These are phyloP conservation scores for Ophiostoma tasmaniense DNA, from an alignment of 2,329 filamentous ascomycete genomes.

Conservation along the genomic window DNA sequence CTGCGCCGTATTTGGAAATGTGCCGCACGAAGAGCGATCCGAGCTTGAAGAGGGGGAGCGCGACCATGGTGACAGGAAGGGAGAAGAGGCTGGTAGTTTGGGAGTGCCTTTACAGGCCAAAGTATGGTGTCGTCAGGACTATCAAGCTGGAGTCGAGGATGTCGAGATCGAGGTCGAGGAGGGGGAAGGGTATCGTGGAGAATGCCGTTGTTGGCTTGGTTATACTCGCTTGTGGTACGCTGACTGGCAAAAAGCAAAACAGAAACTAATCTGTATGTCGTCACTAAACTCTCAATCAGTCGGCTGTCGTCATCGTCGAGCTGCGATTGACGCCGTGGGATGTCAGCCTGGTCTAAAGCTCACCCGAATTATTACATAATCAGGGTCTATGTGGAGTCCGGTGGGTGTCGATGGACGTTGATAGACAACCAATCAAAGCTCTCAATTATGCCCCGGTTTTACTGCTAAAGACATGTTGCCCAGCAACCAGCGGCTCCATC, in stretches of 20 bases:
- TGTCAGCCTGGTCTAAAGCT: constrained; percentile 11
- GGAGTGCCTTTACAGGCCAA: background rate
- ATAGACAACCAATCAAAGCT: constrained; percentile 14
- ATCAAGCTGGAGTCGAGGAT: background rate
- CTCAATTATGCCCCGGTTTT: constrained; percentile 1
- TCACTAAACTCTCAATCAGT: background rate
- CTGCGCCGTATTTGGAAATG: constrained; percentile 60
- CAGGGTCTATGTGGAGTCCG: background rate
- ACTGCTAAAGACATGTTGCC: constrained; percentile 11
- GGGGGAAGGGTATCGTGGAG: background rate
- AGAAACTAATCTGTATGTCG: background rate
- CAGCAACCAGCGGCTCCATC: constrained; percentile 14
- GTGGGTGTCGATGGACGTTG: background rate
- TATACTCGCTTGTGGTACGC: background rate
- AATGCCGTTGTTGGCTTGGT: background rate
- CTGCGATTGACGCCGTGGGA: background rate
- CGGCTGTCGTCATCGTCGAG: background rate
- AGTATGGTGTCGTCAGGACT: background rate
- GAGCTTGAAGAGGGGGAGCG: constrained; percentile 60
- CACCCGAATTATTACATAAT: constrained; percentile 11
- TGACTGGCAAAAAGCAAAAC: background rate
- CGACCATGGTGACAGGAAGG: constrained; percentile 43
- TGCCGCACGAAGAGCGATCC: constrained; percentile 56
- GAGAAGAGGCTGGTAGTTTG: background rate
- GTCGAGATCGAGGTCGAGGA: background rate